Percentiles rank a stretch among this genome's conserved stretches.
These are phyloP conservation scores for Peribolospora kevripleyi DNA, from an alignment of 768 basidiomycete species.

Conservation along the genomic window DNA sequence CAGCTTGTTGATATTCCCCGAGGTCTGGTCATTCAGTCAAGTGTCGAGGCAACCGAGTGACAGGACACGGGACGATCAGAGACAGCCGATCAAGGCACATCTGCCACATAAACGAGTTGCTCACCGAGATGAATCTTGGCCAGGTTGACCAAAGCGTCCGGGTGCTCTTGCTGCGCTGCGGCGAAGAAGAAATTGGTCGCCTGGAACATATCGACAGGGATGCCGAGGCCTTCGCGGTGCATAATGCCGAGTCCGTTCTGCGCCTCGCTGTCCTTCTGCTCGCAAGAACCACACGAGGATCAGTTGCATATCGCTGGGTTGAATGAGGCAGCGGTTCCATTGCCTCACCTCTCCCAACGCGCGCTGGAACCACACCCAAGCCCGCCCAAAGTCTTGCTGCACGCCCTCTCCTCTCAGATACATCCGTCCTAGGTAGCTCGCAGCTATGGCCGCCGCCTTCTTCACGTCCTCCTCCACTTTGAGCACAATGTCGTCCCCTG, in stretches of 20 bases:
- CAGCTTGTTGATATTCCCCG: slow-evolving; percentile 42
- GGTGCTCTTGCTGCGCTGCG: slow-evolving; percentile 66
- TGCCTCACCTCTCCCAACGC: slow-evolving; percentile 16
- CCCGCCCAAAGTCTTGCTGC: slow-evolving; percentile 46
- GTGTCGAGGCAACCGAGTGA: slow-evolving; percentile 3
- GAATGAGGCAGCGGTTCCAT: neutral
- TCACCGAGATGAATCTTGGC: slow-evolving; percentile 34
- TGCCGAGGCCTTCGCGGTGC: slow-evolving; percentile 62
- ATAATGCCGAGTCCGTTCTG: slow-evolving; percentile 80
- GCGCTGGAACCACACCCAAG: slow-evolving; percentile 67
- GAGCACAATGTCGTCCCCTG: slow-evolving; percentile 16
- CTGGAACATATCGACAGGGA: slow-evolving; percentile 37
- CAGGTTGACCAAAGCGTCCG: slow-evolving; percentile 76
- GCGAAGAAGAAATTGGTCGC: slow-evolving; percentile 42
- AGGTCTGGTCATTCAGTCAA: slow-evolving; percentile 26
- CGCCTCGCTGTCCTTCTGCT: slow-evolving; percentile 61
- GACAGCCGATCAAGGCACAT: slow-evolving; percentile 32
- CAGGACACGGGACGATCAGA: slow-evolving; percentile 3
- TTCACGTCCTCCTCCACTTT: slow-evolving; percentile 18
- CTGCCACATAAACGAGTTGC: neutral
- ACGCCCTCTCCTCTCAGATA: slow-evolving; percentile 79
- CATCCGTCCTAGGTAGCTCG: slow-evolving; percentile 81
- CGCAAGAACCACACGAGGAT: slow-evolving; percentile 6
- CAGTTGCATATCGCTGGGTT: neutral
- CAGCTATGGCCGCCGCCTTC: slow-evolving; percentile 53